Evolutionary conservation across 208 protist genomes (phyloP).

Genomic region (Phytomonas sp.): DNA sequence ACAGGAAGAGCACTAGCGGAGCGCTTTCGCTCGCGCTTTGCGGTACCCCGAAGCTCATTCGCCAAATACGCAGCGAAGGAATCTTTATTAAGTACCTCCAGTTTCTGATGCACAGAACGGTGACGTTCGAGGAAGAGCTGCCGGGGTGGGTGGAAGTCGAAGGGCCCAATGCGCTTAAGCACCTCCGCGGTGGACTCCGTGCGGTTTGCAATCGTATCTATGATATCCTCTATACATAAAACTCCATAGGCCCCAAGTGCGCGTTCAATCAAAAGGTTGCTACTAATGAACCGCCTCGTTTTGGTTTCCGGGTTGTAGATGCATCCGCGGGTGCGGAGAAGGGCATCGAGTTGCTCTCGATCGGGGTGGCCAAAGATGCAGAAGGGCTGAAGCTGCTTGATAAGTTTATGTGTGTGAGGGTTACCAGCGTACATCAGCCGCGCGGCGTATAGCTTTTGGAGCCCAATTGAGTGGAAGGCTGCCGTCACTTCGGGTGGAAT

Average conservation of each 20-base stretch:
- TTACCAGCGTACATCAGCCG: slow-evolving; percentile 44
- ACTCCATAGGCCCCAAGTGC: slow-evolving; percentile 76
- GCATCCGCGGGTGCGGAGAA: slow-evolving; percentile 76
- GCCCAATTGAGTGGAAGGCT: slow-evolving; percentile 51
- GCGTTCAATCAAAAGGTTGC: slow-evolving; percentile 84
- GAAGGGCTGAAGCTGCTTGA: slow-evolving; percentile 76
- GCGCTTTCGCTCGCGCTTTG: slow-evolving; percentile 27
- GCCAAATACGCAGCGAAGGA: slow-evolving; percentile 80
- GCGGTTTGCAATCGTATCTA: slow-evolving; percentile 54
- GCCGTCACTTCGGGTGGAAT: slow-evolving; percentile 66
- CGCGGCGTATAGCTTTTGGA: slow-evolving; percentile 73
- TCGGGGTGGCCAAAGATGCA: slow-evolving; percentile 73
- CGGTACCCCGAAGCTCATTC: slow-evolving; percentile 51
- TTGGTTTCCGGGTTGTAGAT: slow-evolving; percentile 68
- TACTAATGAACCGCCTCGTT: slow-evolving; percentile 69
- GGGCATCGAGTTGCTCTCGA: slow-evolving; percentile 56
- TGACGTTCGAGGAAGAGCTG: slow-evolving; percentile 85
- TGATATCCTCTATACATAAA: slow-evolving; percentile 85
- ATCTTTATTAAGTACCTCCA: slow-evolving; percentile 76
- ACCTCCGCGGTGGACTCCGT: slow-evolving; percentile 61
- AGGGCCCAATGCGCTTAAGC: slow-evolving; percentile 67
- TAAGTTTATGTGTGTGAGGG: slow-evolving; percentile 45
- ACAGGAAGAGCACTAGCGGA: slow-evolving; percentile 12
- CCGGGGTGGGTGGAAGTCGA: slow-evolving; percentile 85
- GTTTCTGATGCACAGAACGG: slow-evolving; percentile 71